Base-by-base conservation (phyloP, 257 asterid genomes). In the Forsythia viridissima region DNA sequence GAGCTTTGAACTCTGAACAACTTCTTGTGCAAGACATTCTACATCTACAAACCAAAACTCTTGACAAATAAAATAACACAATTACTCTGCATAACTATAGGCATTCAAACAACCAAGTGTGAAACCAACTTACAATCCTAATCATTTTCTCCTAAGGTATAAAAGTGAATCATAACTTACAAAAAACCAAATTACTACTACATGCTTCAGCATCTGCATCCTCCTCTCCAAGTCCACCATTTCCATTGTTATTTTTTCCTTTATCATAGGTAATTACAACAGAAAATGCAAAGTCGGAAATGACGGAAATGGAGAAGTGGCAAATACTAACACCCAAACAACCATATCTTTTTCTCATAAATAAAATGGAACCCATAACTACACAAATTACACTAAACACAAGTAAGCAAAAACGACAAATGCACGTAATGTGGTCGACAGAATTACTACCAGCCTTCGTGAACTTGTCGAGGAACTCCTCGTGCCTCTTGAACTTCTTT, bases 391-490 rank as follows among this genome's bases (percentile, higher is more conserved):
- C n/a, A 30, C 46, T 72, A 15, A 44, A 46, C 38, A 70, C 46
- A 55, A 21, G 69, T 24, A 57, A 48, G 74, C 3, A 24, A 52
- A 13, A 61, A 30, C 5, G 55, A 57, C 38, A 71, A 44, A 39
- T 41, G 69, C 41, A 66, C 4, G 67, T 69, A 71, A 82, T 24
- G 16, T 36, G 48, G 55, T 57, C 1, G 24, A 61, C 0, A 41
- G 74, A 73, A 68, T 80, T 71, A 89, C 85, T 13, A 92, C 97
- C 97, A 81, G 99, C 83, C 39, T 86, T 82, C 8, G 89, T 74
- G 88, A 93, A 95, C 80, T 74, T 90, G 65, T 85, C 86, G 24
- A 93, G 89, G 66, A 95, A 88, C 79, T 86, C 90, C 75, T 88
- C 84, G 42, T 84, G 90, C 78, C 87, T 88, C 77, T 85, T 71